phyloP scores from a whole-genome alignment of 257 asterid species.

The Dorcoceras hygrometricum region DNA sequence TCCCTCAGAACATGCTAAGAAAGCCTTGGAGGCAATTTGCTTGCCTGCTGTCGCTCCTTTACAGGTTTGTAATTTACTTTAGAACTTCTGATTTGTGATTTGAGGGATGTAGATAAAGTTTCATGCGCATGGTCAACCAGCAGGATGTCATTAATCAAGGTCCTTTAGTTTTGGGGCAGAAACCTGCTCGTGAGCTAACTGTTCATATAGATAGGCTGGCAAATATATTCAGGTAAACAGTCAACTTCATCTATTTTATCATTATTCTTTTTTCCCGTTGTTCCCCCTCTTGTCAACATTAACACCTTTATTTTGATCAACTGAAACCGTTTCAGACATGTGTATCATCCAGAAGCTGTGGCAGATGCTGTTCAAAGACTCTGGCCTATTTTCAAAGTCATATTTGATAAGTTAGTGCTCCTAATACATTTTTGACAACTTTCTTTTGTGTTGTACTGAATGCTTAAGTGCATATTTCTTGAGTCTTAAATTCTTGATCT shows the following conservation, averaged over 20 bases:
- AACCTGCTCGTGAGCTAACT: constrained; percentile 86
- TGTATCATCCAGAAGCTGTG: constrained; percentile 95
- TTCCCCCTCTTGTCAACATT: constrained; percentile 19
- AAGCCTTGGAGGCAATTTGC: constrained; percentile 86
- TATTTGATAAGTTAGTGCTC: constrained; percentile 78
- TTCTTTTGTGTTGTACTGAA: constrained; percentile 15
- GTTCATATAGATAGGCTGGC: constrained; percentile 95
- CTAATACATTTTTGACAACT: constrained; percentile 22
- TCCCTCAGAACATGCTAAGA: constrained; percentile 93
- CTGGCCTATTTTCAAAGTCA: constrained; percentile 95
- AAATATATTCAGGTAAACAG: constrained; percentile 89
- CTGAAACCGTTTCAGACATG: constrained; percentile 59
- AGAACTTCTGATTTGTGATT: constrained; percentile 22
- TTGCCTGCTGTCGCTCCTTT: constrained; percentile 73
- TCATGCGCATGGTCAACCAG: constrained; percentile 32
- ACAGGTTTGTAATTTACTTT: constrained; percentile 55
- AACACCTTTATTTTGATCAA: constrained; percentile 23
- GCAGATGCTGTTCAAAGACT: constrained; percentile 95
- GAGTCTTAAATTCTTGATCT: constrained; percentile 31
- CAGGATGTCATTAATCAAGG: constrained; percentile 94
- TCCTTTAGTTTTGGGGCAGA: constrained; percentile 73
- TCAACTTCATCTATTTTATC: constrained; percentile 33
- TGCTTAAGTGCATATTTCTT: constrained; percentile 20
- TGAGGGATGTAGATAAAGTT: constrained; percentile 24
- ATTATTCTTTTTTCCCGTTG: constrained; percentile 13